Evolutionary conservation across 805 yeast species (phyloP), one percentile per base, ranked within the genome.

Genomic region (Saccharomycopsis capsularis): DNA sequence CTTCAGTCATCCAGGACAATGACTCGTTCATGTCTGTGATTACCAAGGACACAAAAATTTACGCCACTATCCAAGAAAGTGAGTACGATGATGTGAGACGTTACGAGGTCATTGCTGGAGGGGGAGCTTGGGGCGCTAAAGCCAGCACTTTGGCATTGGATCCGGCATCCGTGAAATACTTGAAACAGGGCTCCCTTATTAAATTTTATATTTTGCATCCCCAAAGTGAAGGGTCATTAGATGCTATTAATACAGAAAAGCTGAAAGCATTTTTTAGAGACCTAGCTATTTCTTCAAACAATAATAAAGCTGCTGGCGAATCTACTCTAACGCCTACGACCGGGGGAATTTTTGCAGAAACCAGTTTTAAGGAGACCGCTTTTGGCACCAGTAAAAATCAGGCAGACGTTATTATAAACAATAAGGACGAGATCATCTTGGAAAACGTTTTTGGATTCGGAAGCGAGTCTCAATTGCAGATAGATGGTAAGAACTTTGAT

Each of bases 61-160:
- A 19, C 34, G 55, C 47, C 7, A 32, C 32, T 1, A 6, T 52
- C 3, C 35, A 44, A 32, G 38, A 40, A 5, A 32, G 43, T 22
- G 44, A 30, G 3, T 18, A 36, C 11, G 34, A 7, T 2, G 45
- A 42, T 21, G 51, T 53, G 4, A 52, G 54, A 46, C 57, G 63
- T 44, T 69, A 59, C 56, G 68, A 71, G 56, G 72, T 71, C n/a
- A 67, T 70, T 38, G 77, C 76, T 9, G 77, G 77, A 4, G 77
- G 77, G 2, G 77, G 77, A 2, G 73, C 72, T 3, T 72, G 76
- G 76, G 77, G 77, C 2, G 65, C 69, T 38, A 71, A 71, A 54
- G 73, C 75, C 3, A 66, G 65, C 48, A 67, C 69, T 19, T 60
- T 72, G 27, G 77, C 69, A 1, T 53, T 72, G 13, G 68, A 73